Evolutionary conservation across 129 eudicot genomes (phyloP), one percentile per base, ranked within the genome.

Genomic region (Oenanthe sinensis): DNA sequence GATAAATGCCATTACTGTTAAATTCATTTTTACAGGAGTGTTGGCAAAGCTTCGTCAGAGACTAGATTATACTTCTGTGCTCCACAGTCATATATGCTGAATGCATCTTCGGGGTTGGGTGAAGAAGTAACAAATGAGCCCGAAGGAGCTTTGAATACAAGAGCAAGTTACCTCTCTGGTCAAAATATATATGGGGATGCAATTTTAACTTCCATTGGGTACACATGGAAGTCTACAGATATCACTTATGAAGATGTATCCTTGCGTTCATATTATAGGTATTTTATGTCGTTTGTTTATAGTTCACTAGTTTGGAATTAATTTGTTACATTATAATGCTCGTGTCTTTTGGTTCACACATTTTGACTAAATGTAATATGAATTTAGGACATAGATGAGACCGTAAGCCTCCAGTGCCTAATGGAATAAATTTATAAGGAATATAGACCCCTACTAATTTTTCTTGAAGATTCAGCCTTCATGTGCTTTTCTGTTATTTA

Each of bases 21-120:
- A n/a, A 28, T 67, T 73, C 73, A 77, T 81, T 30, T 78, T 82
- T 84, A 47, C 81, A 96, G 99, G 90, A 82, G 86, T 46, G 82
- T 96, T 71, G 99, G 99, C 50, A 96, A 85, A 88, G 92, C 97
- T 86, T 90, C 97, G 47, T 87, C 93, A 3, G 97, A 96, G 85
- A 86, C 89, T 82, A 96, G 97, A 82, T 73, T 96, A 76, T 96
- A 92, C 83, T 87, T 71, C 52, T 55, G 84, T 78, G 87, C 84
- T 86, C 88, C 91, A 50, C 82, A 81, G 77, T 77, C 80, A 15
- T 78, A 60, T 49, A 17, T 58, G 19, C 48, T 73, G 71, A 84
- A 77, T 74, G 4, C 65, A 26, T 77, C 81, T 28, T 70, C 82
- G 63, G 89, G 80, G 28, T 77, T 45, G 16, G 54, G 65, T 42